Base-by-base conservation (phyloP, 495 filamentous ascomycete species). In the Glonium stellatum region DNA sequence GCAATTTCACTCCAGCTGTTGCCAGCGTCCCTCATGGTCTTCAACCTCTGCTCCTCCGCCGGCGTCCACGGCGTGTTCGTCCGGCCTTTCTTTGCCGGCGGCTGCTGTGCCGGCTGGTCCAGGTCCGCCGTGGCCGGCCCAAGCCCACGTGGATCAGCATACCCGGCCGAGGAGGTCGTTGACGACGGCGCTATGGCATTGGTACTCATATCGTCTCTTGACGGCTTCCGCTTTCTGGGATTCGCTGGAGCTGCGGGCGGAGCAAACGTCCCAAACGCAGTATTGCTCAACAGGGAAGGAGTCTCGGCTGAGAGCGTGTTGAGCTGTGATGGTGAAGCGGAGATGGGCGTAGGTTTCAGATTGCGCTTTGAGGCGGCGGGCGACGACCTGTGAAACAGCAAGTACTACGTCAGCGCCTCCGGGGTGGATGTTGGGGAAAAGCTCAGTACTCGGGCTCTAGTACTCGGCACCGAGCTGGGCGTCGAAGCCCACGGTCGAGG, bases 31-130 rank as follows among this genome's bases (percentile, higher is more conserved):
- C 93, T 82, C 92, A 98, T 90, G 54, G 78, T 80, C 80, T 97
- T 97, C 67, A 98, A 74, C 52, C 90, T 76, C 72, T 92, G 87
- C 75, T 98, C 93, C 73, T 98, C 93, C 27, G 86, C 87, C 3
- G 93, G 89, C 0, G 91, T 96, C 93, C 93, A 98, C 10, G 93
- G 93, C 5, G 93, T 98, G 69, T 98, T 98, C 15, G 93, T 97
- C 60, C 93, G 77, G 64, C 89, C 91, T 77, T 95, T 95, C 78
- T 96, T 97, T 50, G 83, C 82, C 0, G 87, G 85, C 1, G 86
- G 81, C 9, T 78, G 72, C 48, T 58, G 77, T 72, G 21, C 75
- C 61, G 35, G 73, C 59, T 34, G 71, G 6, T 65, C 62, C 31
- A 48, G 41, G 51, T 70, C 12, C 46, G 76, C 70, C n/a, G 73